Evolutionary conservation across 805 yeast genomes (phyloP).

Genomic region (Lipomyces sp.): DNA sequence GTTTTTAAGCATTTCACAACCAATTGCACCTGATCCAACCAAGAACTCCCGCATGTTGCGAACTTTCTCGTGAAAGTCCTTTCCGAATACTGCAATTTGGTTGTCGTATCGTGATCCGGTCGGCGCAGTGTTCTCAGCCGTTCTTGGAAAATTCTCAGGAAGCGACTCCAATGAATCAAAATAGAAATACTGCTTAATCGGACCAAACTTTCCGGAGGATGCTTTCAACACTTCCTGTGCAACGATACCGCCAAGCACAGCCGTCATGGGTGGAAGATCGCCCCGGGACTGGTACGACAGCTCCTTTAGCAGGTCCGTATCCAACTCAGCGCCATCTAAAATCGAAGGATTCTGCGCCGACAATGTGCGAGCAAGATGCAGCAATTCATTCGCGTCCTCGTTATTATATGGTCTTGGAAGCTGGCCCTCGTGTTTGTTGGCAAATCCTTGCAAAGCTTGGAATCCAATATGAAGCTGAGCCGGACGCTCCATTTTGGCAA

Average conservation of each 20-base stretch:
- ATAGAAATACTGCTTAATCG: conserved; percentile 87
- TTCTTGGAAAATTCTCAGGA: conserved; percentile 62
- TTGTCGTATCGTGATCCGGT: conserved; percentile 83
- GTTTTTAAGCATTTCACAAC: conserved; percentile 97
- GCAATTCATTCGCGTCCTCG: conserved; percentile 71
- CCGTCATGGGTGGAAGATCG: conserved; percentile 86
- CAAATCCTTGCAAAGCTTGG: conserved; percentile 83
- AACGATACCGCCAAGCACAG: conserved; percentile 88
- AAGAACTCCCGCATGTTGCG: conserved; percentile 82
- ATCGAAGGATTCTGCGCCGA: conserved; percentile 62
- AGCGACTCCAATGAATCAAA: conserved; percentile 93
- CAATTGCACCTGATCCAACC: conserved; percentile 99
- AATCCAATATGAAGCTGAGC: conserved; percentile 88
- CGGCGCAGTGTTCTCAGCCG: conserved; percentile 74
- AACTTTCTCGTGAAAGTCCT: conserved; percentile 70
- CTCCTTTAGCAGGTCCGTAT: conserved; percentile 69
- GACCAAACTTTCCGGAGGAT: conserved; percentile 93
- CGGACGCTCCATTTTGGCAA: conserved; percentile 92
- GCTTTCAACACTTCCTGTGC: conserved; percentile 98
- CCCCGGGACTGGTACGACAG: conserved; percentile 87
- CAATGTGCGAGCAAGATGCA: conserved; percentile 63
- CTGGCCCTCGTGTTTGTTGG: conserved; percentile 60
- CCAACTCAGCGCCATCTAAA: conserved; percentile 59
- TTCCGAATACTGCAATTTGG: conserved; percentile 95
- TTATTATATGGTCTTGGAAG: conserved; percentile 79